phyloP scores from a whole-genome alignment of 805 yeast species.

The Ogataea minuta region DNA sequence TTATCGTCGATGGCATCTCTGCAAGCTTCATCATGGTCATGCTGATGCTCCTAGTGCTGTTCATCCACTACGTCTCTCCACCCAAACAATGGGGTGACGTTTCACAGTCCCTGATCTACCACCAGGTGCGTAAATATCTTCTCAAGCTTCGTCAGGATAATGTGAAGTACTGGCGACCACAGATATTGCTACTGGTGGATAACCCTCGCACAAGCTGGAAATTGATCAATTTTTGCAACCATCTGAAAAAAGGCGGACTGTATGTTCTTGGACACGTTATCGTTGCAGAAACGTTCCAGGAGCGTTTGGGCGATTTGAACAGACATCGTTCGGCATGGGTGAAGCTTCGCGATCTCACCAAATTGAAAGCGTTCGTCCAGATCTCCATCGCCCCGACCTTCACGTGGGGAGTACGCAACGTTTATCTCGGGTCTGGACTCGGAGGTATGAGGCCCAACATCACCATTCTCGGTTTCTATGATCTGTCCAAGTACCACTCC shows the following conservation, averaged over 20 bases:
- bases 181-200: constrained; percentile 81
- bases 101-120: constrained; percentile 90
- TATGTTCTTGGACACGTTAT: constrained; percentile 92
- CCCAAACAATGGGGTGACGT: constrained; percentile 99
- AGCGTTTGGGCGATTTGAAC: constrained; percentile 63
- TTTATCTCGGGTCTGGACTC: constrained; percentile 89
- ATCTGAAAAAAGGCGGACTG: constrained; percentile 91
- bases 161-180: constrained; percentile 98
- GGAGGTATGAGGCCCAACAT: constrained; percentile 99
- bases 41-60: constrained; percentile 61
- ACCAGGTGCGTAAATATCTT: constrained; percentile 91
- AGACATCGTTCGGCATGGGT: constrained; percentile 81
- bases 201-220: constrained; percentile 93
- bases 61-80: constrained; percentile 88
- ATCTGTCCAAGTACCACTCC: constrained; percentile 38
- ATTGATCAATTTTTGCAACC: constrained; percentile 87
- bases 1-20: constrained; percentile 87
- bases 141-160: constrained; percentile 83
- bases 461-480: constrained; percentile 87
- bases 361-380: constrained; percentile 92
- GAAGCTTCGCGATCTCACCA: constrained; percentile 70
- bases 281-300: constrained; percentile 59
- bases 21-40: constrained; percentile 74
- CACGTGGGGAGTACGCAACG: constrained; percentile 94
- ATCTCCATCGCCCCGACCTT: constrained; percentile 82